These are phyloP conservation scores for Wickerhamiella sergipiensis DNA, from an alignment of 805 yeast species.

Conservation along the genomic window DNA sequence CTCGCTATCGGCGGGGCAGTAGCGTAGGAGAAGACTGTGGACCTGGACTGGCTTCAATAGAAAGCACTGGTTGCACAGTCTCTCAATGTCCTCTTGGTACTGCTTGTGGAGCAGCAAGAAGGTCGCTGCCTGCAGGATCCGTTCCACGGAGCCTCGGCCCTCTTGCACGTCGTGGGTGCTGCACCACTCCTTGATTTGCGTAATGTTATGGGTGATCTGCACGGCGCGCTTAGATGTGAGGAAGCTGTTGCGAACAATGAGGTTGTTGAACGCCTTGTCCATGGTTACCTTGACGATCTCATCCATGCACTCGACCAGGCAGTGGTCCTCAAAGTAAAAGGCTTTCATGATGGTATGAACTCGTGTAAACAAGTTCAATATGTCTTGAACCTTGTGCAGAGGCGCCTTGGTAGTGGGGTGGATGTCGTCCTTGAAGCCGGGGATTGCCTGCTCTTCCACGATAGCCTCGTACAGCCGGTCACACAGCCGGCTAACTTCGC, in stretches of 20 bases:
- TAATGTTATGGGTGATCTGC: constrained; percentile 90
- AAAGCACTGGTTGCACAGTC: constrained; percentile 88
- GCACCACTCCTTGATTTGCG: constrained; percentile 97
- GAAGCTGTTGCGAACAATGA: constrained; percentile 86
- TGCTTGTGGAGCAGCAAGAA: constrained; percentile 82
- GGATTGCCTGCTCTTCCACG: constrained; percentile 84
- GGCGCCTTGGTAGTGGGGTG: constrained; percentile 39
- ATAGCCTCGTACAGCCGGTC: constrained; percentile 89
- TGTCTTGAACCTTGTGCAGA: constrained; percentile 80
- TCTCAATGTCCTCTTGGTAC: constrained; percentile 76
- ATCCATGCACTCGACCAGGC: constrained; percentile 67
- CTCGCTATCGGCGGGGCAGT: constrained; percentile 87
- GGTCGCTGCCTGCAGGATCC: constrained; percentile 84
- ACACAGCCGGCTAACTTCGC: constrained; percentile 77
- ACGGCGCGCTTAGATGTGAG: constrained; percentile 95
- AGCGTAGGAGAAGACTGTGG: constrained; percentile 79
- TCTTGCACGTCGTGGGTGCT: constrained; percentile 82
- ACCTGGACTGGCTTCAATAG: constrained; percentile 86
- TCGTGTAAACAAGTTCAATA: constrained; percentile 74
- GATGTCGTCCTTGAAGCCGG: constrained; percentile 85
- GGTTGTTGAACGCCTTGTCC: constrained; percentile 86
- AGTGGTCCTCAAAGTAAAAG: constrained; percentile 73
- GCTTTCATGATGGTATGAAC: constrained; percentile 90
- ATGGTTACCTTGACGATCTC: constrained; percentile 79
- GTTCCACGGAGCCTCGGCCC: constrained; percentile 71